These are phyloP conservation scores for Paramecium octaurelia DNA, from an alignment of 73 alveolate species.

Conservation along the genomic window DNA sequence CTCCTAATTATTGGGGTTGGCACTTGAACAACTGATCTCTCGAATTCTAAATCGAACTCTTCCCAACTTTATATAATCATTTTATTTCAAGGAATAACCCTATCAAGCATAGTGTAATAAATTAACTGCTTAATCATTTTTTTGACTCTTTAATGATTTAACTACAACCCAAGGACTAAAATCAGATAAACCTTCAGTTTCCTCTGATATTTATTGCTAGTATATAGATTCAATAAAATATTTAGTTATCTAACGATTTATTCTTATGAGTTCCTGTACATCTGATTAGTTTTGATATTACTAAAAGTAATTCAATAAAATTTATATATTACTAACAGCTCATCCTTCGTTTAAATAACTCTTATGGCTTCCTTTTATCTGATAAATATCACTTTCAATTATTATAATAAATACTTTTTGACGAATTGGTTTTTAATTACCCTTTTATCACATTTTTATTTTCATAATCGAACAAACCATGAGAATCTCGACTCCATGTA, in stretches of 20 bases:
- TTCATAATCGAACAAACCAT: constrained; percentile 85
- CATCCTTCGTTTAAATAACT: constrained; percentile 31
- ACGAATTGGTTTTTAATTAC: constrained; percentile 50
- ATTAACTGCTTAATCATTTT: not conserved
- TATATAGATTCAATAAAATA: not conserved
- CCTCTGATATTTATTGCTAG: not conserved
- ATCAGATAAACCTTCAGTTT: constrained; percentile 56
- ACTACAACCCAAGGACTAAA: constrained; percentile 60
- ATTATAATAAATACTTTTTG: not conserved
- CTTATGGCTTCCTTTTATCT: not conserved
- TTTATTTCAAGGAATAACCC: constrained; percentile 73
- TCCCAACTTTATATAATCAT: constrained; percentile 76
- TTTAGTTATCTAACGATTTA: not conserved
- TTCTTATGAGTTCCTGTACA: not conserved
- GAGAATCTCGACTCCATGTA: constrained; percentile 81
- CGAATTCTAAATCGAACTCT: constrained; percentile 71
- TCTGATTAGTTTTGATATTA: not conserved
- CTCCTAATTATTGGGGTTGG: not conserved
- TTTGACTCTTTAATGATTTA: constrained; percentile 24
- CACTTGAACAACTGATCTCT: constrained; percentile 59
- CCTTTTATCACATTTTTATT: constrained; percentile 66
- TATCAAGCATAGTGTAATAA: not conserved
- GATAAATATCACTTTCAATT: not conserved
- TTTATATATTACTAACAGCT: not conserved
- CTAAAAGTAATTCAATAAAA: not conserved